Evolutionary conservation across 768 basidiomycete species (phyloP).

Genomic region (Lactarius akahatsu): DNA sequence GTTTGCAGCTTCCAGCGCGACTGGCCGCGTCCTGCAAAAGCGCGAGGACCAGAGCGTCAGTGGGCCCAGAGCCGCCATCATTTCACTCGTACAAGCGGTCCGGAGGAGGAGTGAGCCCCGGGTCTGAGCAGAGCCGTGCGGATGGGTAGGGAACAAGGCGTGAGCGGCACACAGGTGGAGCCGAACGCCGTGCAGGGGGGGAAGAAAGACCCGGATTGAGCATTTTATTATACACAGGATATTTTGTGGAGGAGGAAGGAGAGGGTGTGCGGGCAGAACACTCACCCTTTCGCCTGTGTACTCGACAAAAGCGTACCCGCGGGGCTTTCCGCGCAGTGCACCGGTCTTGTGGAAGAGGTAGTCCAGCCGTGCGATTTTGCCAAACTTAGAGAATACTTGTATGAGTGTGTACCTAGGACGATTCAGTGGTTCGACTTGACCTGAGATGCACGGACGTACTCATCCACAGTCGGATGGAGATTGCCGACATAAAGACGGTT

Average conservation of each 20-base stretch:
- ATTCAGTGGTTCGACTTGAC: background rate
- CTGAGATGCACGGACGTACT: slow-evolving; percentile 47
- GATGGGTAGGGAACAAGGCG: background rate
- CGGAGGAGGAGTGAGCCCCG: slow-evolving; percentile 22
- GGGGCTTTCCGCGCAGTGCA: slow-evolving; percentile 82
- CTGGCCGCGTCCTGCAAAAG: slow-evolving; percentile 71
- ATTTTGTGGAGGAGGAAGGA: slow-evolving; percentile 27
- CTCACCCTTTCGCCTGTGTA: slow-evolving; percentile 74
- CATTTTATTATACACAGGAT: slow-evolving; percentile 22
- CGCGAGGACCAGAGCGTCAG: slow-evolving; percentile 29
- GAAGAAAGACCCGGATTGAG: slow-evolving; percentile 52
- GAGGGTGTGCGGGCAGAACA: background rate
- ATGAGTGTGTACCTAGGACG: slow-evolving; percentile 76
- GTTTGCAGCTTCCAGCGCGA: slow-evolving; percentile 69
- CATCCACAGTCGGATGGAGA: slow-evolving; percentile 80
- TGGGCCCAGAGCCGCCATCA: background rate
- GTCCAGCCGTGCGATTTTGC: slow-evolving; percentile 90
- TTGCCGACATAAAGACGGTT: slow-evolving; percentile 92
- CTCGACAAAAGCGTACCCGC: slow-evolving; percentile 95
- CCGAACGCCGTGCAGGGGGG: slow-evolving; percentile 20
- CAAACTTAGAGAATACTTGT: slow-evolving; percentile 88
- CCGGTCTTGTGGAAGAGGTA: slow-evolving; percentile 96
- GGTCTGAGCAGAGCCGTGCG: slow-evolving; percentile 27
- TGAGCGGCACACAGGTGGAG: slow-evolving; percentile 24
- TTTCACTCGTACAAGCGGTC: slow-evolving; percentile 1